These are phyloP conservation scores for Blastocystis sp. DNA, from an alignment of 352 stramenopile genomes.

Conservation along the genomic window DNA sequence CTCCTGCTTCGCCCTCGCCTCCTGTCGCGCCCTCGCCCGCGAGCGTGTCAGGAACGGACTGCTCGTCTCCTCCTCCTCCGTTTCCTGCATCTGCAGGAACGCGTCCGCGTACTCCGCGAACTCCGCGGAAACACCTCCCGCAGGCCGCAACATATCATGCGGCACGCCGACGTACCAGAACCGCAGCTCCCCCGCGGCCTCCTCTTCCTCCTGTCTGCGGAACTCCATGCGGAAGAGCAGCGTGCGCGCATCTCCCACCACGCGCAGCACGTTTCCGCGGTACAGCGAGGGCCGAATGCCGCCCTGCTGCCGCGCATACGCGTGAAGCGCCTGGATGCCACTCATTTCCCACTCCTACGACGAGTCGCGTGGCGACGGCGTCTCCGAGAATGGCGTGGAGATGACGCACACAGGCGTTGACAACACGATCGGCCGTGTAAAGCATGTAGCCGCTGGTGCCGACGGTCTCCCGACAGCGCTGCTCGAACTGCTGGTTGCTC, in stretches of 20 bases:
- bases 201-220: neutral
- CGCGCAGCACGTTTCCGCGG: neutral
- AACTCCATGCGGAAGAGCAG: constrained; percentile 13
- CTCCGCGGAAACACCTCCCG: neutral
- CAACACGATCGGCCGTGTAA: constrained; percentile 14
- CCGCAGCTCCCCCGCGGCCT: neutral
- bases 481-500: constrained; percentile 13
- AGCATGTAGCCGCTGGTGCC: constrained; percentile 32
- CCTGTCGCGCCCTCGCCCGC: neutral
- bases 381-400: neutral
- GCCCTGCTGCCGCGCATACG: neutral
- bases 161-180: constrained; percentile 25
- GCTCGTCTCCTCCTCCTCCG: neutral
- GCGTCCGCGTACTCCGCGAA: constrained; percentile 18
- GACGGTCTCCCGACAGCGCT: neutral
- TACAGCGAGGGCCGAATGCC: neutral
- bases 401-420: neutral
- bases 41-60: constrained; percentile 36
- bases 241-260: neutral
- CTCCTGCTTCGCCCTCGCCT: neutral
- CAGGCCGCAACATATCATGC: neutral
- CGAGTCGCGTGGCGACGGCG: neutral
- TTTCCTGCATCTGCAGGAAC: neutral
- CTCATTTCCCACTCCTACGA: neutral
- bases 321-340: neutral